These are phyloP conservation scores for Coniella vitis DNA, from an alignment of 2,329 filamentous ascomycete species.

Conservation along the genomic window DNA sequence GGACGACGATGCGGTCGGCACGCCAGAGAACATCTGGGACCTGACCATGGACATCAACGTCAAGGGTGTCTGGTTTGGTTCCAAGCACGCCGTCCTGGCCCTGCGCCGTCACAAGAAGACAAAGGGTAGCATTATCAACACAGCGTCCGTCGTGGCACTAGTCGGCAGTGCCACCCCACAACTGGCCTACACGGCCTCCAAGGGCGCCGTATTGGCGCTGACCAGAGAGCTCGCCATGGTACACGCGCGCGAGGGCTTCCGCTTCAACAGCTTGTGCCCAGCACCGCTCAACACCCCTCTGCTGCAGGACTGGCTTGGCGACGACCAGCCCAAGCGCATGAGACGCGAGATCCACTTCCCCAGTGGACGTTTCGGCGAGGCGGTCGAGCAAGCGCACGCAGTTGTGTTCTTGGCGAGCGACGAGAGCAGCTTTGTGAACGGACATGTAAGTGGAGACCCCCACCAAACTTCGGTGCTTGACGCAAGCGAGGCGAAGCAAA, in stretches of 20 bases:
- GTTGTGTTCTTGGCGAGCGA: conserved; percentile 84
- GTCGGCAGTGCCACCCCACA: conserved; percentile 84
- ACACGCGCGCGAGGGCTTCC: conserved; percentile 79
- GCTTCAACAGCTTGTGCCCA: conserved; percentile 87
- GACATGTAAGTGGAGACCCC: conserved; percentile 24
- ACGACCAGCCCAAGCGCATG: conserved; percentile 73
- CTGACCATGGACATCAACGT: conserved; percentile 91
- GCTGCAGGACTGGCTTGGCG: conserved; percentile 87
- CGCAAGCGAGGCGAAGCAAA: too few species aligned
- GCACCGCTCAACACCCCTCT: conserved; percentile 88
- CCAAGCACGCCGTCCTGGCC: conserved; percentile 82
- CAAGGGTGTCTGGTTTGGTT: conserved; percentile 96
- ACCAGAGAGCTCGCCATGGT: conserved; percentile 88
- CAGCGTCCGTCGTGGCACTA: conserved; percentile 79
- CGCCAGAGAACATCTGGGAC: conserved; percentile 88
- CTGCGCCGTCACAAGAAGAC: conserved; percentile 75
- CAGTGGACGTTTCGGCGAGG: conserved; percentile 80
- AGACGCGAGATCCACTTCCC: conserved; percentile 88
- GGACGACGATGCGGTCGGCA: conserved; percentile 73
- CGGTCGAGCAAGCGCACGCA: conserved; percentile 87
- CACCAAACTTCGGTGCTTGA: too few species aligned
- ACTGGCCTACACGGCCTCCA: conserved; percentile 87
- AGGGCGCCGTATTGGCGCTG: conserved; percentile 84
- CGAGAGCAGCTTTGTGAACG: conserved; percentile 85
- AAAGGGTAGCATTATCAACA: conserved; percentile 82